phyloP scores from a whole-genome alignment of 2,329 filamentous ascomycete species.

The Arthroderma uncinatum region DNA sequence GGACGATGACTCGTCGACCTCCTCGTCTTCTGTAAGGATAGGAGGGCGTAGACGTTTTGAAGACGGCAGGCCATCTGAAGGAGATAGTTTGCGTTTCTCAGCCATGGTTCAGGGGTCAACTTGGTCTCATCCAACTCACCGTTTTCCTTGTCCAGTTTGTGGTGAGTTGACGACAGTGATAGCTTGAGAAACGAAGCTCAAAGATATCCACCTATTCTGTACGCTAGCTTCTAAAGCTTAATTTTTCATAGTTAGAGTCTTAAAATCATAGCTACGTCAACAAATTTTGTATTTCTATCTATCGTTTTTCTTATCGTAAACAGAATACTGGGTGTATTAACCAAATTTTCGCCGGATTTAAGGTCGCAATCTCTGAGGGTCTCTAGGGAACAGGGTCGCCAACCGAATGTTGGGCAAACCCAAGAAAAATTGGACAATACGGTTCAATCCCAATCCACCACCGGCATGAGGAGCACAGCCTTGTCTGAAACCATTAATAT shows the following conservation, averaged over 20 bases:
- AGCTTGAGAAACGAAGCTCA: neutral
- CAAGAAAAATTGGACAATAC: constrained; percentile 57
- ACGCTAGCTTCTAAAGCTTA: no score
- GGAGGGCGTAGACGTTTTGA: constrained; percentile 25
- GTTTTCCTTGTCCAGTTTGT: neutral
- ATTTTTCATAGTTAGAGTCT: no score
- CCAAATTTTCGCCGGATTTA: constrained; percentile 14
- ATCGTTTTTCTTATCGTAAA: neutral
- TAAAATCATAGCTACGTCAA: neutral
- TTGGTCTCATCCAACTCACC: neutral
- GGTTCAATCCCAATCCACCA: constrained; percentile 54
- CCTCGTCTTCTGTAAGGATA: constrained; percentile 19
- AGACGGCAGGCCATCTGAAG: constrained; percentile 9
- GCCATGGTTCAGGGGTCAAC: constrained; percentile 7
- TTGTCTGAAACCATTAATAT: constrained; percentile 53
- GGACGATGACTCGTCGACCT: constrained; percentile 19
- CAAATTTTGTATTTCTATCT: neutral
- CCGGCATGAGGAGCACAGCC: constrained; percentile 55
- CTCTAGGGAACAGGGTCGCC: constrained; percentile 52
- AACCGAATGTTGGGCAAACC: constrained; percentile 53
- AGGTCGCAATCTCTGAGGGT: constrained; percentile 46
- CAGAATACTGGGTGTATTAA: neutral
- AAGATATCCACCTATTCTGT: no score
- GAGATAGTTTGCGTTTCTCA: constrained; percentile 12
- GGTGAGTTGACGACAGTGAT: neutral